Conservation (phyloP, 345 rosid species). For the Pistacia vera region DNA sequence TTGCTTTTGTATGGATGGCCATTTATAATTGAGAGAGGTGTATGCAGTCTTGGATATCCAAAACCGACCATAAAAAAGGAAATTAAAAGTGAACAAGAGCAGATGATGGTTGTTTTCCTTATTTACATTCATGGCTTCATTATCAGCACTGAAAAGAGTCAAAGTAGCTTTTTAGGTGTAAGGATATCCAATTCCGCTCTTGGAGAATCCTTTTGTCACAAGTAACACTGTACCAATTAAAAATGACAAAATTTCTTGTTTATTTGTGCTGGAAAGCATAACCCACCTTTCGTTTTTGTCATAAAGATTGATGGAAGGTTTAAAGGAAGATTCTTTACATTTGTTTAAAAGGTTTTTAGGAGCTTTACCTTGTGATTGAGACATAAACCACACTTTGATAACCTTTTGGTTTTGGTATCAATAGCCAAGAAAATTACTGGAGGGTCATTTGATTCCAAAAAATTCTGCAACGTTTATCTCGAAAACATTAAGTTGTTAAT, state of each 20-base stretch:
- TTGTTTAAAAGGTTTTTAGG: neutral
- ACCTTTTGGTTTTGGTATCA: neutral
- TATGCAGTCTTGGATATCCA: conserved; percentile 27
- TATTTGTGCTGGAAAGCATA: conserved; percentile 16
- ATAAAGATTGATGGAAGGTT: conserved; percentile 28
- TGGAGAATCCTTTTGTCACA: conserved; percentile 52
- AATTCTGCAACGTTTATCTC: no score
- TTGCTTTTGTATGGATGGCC: conserved; percentile 36
- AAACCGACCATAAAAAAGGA: conserved; percentile 39
- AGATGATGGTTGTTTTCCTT: neutral
- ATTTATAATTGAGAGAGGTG: conserved; percentile 15
- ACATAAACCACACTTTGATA: conserved; percentile 6
- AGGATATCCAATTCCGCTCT: conserved; percentile 42
- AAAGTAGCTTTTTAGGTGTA: conserved; percentile 26
- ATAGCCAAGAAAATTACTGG: neutral
- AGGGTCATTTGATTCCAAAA: no score
- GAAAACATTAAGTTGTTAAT: no score
- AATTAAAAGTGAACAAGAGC: conserved; percentile 9
- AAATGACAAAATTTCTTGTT: conserved; percentile 10
- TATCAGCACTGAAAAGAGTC: conserved; percentile 16
- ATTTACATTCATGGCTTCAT: neutral
- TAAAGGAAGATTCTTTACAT: conserved; percentile 26
- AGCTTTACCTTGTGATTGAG: conserved; percentile 11
- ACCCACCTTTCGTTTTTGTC: conserved; percentile 22
- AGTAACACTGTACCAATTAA: conserved; percentile 26